Base-by-base conservation (phyloP, 2,329 filamentous ascomycete species). In the Neoscytalidium dimidiatum region DNA sequence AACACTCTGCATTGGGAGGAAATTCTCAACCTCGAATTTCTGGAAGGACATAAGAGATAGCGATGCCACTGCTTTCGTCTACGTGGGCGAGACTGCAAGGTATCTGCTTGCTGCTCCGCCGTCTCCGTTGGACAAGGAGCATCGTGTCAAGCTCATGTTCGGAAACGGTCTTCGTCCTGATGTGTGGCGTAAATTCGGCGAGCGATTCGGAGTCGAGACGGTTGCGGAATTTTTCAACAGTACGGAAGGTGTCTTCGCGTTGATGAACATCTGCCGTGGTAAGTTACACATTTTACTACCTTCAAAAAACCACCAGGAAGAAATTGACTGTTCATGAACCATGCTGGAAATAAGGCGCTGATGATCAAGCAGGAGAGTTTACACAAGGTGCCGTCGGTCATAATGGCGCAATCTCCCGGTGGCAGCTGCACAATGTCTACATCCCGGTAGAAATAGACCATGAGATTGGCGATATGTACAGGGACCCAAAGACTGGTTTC, bases 161-260 rank as follows among this genome's bases (percentile, higher is more conserved):
- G 88, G 88, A 64, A 91, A 91, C 70, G 88, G 88, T 0, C 80
- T 90, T 69, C 82, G 88, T 1, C 88, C 88, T 0, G 89, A 92
- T 69, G 86, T 92, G 1, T 92, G 89, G 89, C 76, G 81, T 31
- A 80, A 83, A 26, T 91, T 92, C 74, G 79, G 84, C 46, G 85
- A 89, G 57, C 83, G 88, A 6, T 90, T 90, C 71, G 84, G 84
- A 56, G 84, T 91, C 68, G 78, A 83, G 13, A 82, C 84, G 23
- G 85, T 94, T 2, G 81, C 80, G 66, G 91, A 94, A 74, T 92
- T 94, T 77, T 94, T 92, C 81, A 91, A 90, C 74, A 90, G 88
- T 65, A 91, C 89, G 0, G 91, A 94, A 75, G 89, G 90, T 33
- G 82, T 92, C 57, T 84, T 93, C 70, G 75, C 76, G 0, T 78